A percentile compares a stretch with the other conserved stretches of the same genome.
These are phyloP conservation scores for Alternaria rosae DNA, from an alignment of 2,329 filamentous ascomycete species.

Conservation along the genomic window DNA sequence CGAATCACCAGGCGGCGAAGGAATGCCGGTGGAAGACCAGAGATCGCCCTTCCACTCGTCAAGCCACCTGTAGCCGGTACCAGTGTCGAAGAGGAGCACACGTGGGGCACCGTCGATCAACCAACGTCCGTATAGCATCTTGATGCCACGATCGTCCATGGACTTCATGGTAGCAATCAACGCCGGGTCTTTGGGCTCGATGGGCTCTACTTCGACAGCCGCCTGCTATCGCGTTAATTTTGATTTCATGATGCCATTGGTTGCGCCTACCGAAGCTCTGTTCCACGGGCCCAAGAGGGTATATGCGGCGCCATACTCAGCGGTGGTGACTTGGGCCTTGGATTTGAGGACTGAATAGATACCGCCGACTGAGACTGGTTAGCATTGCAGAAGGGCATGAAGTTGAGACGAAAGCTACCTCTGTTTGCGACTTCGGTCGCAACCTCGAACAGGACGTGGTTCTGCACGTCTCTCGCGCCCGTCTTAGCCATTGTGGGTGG, in stretches of 20 bases:
- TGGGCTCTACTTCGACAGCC: slow-evolving; percentile 95
- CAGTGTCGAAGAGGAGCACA: slow-evolving; percentile 93
- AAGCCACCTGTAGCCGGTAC: slow-evolving; percentile 87
- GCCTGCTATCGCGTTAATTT: slow-evolving; percentile 64
- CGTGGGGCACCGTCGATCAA: slow-evolving; percentile 95
- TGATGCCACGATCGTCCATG: slow-evolving; percentile 91
- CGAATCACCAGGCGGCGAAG: slow-evolving; percentile 87
- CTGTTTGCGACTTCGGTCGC: slow-evolving; percentile 97
- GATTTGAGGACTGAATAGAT: slow-evolving; percentile 99
- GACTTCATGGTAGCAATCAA: slow-evolving; percentile 83
- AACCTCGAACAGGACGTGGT: slow-evolving; percentile 95
- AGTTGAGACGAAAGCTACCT: slow-evolving; percentile 62
- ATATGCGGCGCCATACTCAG: slow-evolving; percentile 98
- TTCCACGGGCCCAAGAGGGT: slow-evolving; percentile 95
- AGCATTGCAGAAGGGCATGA: slow-evolving; percentile 13
- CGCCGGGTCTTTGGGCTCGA: slow-evolving; percentile 82
- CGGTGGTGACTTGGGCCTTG: slow-evolving; percentile 95
- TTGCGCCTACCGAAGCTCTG: slow-evolving; percentile 75
- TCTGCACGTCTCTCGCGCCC: slow-evolving; percentile 75
- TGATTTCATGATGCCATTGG: slow-evolving; percentile 2
- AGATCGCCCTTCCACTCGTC: slow-evolving; percentile 98
- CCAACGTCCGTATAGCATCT: slow-evolving; percentile 93
- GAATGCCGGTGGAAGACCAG: slow-evolving; percentile 91
- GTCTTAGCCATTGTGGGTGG: slow-evolving; percentile 39
- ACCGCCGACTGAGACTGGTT: slow-evolving; percentile 75